Evolutionary conservation across 2,329 filamentous ascomycete genomes (phyloP), one percentile per base, ranked within the genome.

Genomic region (Aspergillus sp.): DNA sequence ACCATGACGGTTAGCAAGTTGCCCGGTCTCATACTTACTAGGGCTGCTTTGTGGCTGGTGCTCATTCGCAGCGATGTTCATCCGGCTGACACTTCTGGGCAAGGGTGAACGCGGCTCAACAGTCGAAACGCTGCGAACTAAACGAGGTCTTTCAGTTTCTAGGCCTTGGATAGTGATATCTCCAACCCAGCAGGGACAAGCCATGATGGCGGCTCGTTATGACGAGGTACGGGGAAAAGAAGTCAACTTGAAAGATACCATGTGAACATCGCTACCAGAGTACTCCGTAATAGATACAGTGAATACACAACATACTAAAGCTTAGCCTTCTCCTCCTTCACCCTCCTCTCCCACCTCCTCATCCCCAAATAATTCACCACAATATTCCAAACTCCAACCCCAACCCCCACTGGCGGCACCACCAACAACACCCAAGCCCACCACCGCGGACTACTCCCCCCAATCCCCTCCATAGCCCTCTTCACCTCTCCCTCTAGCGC

Each of bases 351-450:
- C 90, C 90, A 95, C 50, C 74, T 73, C 65, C 74, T 78, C 68
- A 88, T 87, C 56, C 84, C 82, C 59, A 74, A 77, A 62, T 80
- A 77, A 68, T 90, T 93, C 62, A 82, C 75, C 71, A 83, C 83
- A 64, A 88, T 81, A 57, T 80, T 84, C 83, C 84, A 90, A 23
- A 81, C 69, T 0, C 83, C 88, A 49, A 83, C 78, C 9, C 78
- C 70, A 17, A 83, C 78, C 1, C 85, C 90, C 55, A 94, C 60
- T 37, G 90, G 89, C 54, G 91, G 91, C 62, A 79, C 86, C 35
- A 84, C 56, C 63, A 82, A 67, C 44, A 82, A 67, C 51, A 86
- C 49, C 79, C 81, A 85, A n/a, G 82, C 82, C 91, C 93, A 97
- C 88, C 89, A 94, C 52, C 73, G 69, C 5, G 88, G 88, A 65